These are phyloP conservation scores for Theileria luwenshuni DNA, from an alignment of 169 alveolate species.

Conservation along the genomic window DNA sequence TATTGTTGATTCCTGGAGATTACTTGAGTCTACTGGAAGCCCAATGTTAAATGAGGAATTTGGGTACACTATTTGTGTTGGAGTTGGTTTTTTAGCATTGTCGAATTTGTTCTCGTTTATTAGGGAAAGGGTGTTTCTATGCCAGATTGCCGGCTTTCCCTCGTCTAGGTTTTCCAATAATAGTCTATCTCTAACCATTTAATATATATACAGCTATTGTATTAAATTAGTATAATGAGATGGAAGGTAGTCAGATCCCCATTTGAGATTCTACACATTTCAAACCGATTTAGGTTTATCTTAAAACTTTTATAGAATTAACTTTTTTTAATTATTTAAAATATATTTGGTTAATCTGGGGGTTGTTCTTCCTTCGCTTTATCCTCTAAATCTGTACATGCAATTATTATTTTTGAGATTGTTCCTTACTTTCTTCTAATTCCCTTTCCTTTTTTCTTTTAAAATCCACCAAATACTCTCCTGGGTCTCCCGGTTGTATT, in stretches of 20 bases:
- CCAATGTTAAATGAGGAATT: constrained; percentile 63
- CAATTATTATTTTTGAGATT: not conserved
- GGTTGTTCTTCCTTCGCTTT: not conserved
- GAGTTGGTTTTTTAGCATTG: constrained; percentile 17
- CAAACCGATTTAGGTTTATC: too few relatives aligned
- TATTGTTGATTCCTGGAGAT: constrained; percentile 22
- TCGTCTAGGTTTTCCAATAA: constrained; percentile 37
- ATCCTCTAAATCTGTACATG: constrained; percentile 15
- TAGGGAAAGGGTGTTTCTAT: constrained; percentile 47
- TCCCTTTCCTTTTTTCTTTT: constrained; percentile 25
- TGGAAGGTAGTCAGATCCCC: constrained; percentile 12
- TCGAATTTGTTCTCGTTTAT: constrained; percentile 8
- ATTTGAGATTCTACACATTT: constrained; percentile 20
- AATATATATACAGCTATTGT: not conserved
- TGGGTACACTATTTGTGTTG: constrained; percentile 64
- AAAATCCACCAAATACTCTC: constrained; percentile 57
- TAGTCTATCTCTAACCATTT: constrained; percentile 52
- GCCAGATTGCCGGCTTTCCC: constrained; percentile 68
- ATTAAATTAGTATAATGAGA: not conserved
- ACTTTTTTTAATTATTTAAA: not conserved
- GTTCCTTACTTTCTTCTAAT: constrained; percentile 1
- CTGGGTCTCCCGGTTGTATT: constrained; percentile 19
- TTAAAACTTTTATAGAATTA: too few relatives aligned
- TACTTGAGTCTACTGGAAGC: constrained; percentile 42
- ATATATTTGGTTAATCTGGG: not conserved